Base-by-base conservation (phyloP, 345 rosid genomes). In the Sisymbrium irio region DNA sequence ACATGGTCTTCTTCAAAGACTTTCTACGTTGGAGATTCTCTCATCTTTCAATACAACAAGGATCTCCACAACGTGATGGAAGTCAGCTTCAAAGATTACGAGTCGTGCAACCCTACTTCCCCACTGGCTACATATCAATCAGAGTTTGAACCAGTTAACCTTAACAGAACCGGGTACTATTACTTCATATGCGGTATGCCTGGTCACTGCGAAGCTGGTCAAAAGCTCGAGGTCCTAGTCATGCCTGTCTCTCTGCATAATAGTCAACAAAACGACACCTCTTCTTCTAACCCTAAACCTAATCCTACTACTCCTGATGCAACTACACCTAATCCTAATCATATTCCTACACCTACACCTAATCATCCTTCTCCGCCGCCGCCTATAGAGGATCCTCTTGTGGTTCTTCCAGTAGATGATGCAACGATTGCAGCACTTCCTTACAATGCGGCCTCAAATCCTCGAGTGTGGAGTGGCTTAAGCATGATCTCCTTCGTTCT, bases 1-100 rank as follows among this genome's bases (percentile, higher is more conserved):
- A 27, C 50, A 18, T 79, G 71, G 82, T 73, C 82, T 27, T 71
- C 80, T 17, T 70, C 51, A 59, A 75, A 71, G 55, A 75, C 30
- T 4, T 71, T 79, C 27, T 36, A 19, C 3, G 74, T 60, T 3
- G 82, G 78, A 36, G 78, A 74, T 46, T 33, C 42, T 17, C 62
- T 72, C 69, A 41, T 61, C 55, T 72, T 72, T 39, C 50, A 30
- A 53, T 72, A 72, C 62, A 18, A 62, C 33, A 62, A 39, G 19
- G 40, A 41, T 41, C 7, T 46, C 11, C 42, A 72, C 33, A 51
- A 62, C 44, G 54, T 72, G 7, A 18, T 53, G 45, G 69, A 72
- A 42, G 69, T 72, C 17, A 72, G 25, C 45, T 41, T 17, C 54
- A 13, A 62, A 18, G 76, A 62, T 72, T 72, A 40, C 35, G 42